Evolutionary conservation across 129 eudicot genomes (phyloP), one percentile per base, ranked within the genome.

Genomic region (Rutidosis leptorrhynchoides): DNA sequence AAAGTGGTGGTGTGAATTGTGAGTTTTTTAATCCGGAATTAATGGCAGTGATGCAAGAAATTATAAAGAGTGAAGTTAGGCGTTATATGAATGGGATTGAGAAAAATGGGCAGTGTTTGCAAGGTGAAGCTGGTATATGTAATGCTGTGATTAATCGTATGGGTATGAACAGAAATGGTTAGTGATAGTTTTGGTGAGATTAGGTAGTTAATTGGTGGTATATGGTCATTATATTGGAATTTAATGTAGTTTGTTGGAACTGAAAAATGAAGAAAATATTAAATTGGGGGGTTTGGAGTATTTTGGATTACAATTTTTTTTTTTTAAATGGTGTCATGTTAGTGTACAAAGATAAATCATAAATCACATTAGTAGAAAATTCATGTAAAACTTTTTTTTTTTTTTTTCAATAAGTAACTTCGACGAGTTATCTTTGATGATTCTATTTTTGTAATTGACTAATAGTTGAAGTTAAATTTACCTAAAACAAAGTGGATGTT

Each of bases 61-160:
- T 89, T 94, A 77, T 89, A 15, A 89, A 78, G 75, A 71, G 65
- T 19, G 96, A 89, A 66, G 96, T 89, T 67, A 83, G 85, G 78
- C 73, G 43, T 62, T 85, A 89, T 69, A 81, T 89, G 81, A 23
- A 70, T 21, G 85, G 79, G 59, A 69, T 80, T 22, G 85, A 53
- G 63, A 26, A 88, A 62, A 81, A 83, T 24, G 86, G 45, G 60
- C 32, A 75, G 57, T 77, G 84, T 17, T 65, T 72, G 78, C 62
- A 45, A 49, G 58, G 46, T 74, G 87, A 83, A 33, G 83, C 73
- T 20, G 78, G 71, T 2, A 83, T 89, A 3, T 66, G 83, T 6
- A 81, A 81, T 17, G 84, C 83, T 2, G 74, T 86, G 71, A 82
- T 77, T 49, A 83, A 81, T 69, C 76, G 90, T 7, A 74, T 89